A percentile compares a stretch with the other conserved stretches of the same genome.
Conservation (phyloP, 257 asterid genomes). For the Capsicum rhomboideum region DNA sequence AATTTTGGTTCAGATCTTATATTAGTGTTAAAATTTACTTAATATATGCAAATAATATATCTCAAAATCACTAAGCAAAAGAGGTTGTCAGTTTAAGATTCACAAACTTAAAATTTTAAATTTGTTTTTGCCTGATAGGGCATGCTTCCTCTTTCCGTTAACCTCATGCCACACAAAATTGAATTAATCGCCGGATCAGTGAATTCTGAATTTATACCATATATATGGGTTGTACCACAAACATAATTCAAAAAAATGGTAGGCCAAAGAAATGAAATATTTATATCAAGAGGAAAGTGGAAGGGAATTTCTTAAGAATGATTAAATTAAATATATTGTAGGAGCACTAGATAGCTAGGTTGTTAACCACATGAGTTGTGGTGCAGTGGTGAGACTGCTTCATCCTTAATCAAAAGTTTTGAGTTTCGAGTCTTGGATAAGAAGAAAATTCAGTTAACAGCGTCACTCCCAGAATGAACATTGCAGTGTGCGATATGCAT, state of each 20-base stretch:
- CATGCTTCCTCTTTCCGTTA: background rate
- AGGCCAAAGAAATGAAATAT: background rate
- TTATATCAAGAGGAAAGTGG: background rate
- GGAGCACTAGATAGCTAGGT: background rate
- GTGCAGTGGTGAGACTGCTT: no score
- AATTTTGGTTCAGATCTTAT: background rate
- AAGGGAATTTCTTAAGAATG: background rate
- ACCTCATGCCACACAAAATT: background rate
- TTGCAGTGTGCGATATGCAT: no score
- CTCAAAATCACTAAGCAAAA: background rate
- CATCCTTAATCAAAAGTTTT: no score
- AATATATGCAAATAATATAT: background rate
- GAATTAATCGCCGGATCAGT: background rate
- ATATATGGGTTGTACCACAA: background rate
- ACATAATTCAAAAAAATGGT: background rate
- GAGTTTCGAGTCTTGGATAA: no score
- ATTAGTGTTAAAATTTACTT: background rate
- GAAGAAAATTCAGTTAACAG: no score
- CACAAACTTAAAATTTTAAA: background rate
- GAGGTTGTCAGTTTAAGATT: fast-evolving
- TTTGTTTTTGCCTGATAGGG: fast-evolving
- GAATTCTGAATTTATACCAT: background rate
- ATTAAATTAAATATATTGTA: background rate
- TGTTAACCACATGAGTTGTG: no score
- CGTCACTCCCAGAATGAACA: no score